Base-by-base conservation (phyloP, 1,284 basidiomycete genomes). In the Irpex sp. region DNA sequence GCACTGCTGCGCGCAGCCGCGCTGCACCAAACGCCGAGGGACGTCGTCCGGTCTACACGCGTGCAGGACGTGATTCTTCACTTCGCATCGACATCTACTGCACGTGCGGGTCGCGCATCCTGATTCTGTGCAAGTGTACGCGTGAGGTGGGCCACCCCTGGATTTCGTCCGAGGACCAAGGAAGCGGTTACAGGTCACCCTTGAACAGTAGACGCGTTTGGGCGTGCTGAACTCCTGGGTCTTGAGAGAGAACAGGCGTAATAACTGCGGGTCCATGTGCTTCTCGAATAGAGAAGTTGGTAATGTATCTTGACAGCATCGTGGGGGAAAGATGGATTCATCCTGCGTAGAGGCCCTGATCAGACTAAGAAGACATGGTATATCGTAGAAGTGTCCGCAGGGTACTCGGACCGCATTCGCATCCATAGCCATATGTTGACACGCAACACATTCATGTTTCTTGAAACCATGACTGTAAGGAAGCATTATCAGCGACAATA, bases 161-260 rank as follows among this genome's bases (percentile, higher is more conserved):
- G 9, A 17, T 17, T 61, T 64, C 57, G 61, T 61, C 36, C 66
- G 67, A 15, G 69, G 63, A 11, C 75, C 77, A 51, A 79, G 71
- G 68, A 78, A 79, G 19, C 67, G 66, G 47, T 72, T 74, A 67
- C 78, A 79, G 1, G 65, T 54, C 13, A 68, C 61, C 26, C 71
- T 74, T 8, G 74, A 68, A 65, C 78, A 79, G 67, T 79, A 79
- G 2, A 79, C 71, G 9, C 77, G 71, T 26, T 71, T 69, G 3
- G 63, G 53, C 0, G 75, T 75, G 59, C 57, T 39, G 65, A 72
- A 75, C 60, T 77, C 76, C 37, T 58, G 58, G 15, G 63, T 57
- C 59, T 74, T 76, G 51, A 66, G 66, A 15, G 62, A 59, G 62
- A 73, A 77, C 3, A 69, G 61, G 0, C 54, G 56, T 7, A 64